Conservation (phyloP, 169 alveolate genomes). For the Amoebophrya sp. region DNA sequence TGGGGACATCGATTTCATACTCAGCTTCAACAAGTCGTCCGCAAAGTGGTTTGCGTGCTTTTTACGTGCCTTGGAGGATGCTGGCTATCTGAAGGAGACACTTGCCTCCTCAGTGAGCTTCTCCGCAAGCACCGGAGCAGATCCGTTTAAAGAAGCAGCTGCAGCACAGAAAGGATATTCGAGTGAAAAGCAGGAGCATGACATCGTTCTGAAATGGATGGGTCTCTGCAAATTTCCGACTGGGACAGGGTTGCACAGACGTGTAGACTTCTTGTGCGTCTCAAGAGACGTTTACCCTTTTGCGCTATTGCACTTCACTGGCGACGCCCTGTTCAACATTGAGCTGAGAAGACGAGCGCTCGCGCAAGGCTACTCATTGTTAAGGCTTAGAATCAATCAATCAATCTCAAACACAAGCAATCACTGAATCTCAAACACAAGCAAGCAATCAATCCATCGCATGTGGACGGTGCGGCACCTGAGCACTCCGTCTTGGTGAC, state of each 20-base stretch:
- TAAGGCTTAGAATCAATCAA: too few relatives aligned
- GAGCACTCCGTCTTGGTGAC: too few relatives aligned
- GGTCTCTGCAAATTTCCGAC: neutral
- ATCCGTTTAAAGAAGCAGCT: too few relatives aligned
- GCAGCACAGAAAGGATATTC: too few relatives aligned
- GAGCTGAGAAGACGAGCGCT: neutral
- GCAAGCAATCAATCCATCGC: too few relatives aligned
- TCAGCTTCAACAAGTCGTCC: neutral
- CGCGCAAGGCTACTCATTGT: neutral
- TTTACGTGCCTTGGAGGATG: neutral
- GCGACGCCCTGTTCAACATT: neutral
- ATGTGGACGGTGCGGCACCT: too few relatives aligned
- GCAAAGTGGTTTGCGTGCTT: neutral
- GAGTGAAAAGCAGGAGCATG: neutral
- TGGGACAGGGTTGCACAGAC: neutral
- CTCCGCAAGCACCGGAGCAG: too few relatives aligned
- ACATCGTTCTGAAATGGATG: neutral
- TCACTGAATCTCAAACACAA: too few relatives aligned
- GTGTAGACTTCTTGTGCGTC: neutral
- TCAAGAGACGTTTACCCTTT: neutral
- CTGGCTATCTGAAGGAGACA: neutral
- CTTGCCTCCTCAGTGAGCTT: too few relatives aligned
- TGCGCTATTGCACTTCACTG: neutral
- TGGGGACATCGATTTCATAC: neutral
- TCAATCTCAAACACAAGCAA: too few relatives aligned